These are phyloP conservation scores for Gymnopilus junonius DNA, from an alignment of 768 basidiomycete genomes.

Conservation along the genomic window DNA sequence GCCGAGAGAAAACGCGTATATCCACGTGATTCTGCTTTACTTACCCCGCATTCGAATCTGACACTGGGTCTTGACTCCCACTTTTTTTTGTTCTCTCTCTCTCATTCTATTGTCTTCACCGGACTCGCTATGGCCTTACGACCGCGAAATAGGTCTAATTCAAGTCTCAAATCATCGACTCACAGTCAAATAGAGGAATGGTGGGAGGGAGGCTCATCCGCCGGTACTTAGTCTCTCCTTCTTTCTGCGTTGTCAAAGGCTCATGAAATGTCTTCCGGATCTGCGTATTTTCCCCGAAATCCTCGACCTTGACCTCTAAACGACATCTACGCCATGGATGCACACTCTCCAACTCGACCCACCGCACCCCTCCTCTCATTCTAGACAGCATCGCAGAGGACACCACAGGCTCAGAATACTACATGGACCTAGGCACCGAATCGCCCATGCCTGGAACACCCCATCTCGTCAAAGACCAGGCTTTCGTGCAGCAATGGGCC, in stretches of 20 bases:
- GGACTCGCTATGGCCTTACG: constrained; percentile 17
- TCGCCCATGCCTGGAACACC: constrained; percentile 24
- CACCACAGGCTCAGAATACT: constrained; percentile 23
- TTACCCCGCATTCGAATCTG: neutral
- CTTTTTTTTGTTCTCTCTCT: constrained; percentile 4
- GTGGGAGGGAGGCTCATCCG: constrained; percentile 28
- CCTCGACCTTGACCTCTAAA: neutral
- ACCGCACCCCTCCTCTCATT: constrained; percentile 11
- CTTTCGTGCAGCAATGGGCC: constrained; percentile 26
- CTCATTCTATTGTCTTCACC: constrained; percentile 21
- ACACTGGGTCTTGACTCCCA: neutral
- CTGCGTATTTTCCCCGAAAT: neutral
- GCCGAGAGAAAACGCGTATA: too few species aligned
- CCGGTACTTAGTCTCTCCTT: constrained; percentile 14
- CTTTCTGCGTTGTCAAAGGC: constrained; percentile 1
- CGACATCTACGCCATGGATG: neutral
- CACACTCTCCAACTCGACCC: neutral
- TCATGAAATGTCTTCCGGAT: constrained; percentile 12
- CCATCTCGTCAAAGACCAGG: constrained; percentile 21
- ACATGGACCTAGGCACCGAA: constrained; percentile 30
- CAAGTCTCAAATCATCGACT: constrained; percentile 14
- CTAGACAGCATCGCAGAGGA: constrained; percentile 31
- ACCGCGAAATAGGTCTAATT: constrained; percentile 20
- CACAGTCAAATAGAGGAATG: constrained; percentile 22
- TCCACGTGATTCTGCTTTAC: constrained; percentile 5